Base-by-base conservation (phyloP, 177 flowering plant genomes). In the Vitis hybrid region DNA sequence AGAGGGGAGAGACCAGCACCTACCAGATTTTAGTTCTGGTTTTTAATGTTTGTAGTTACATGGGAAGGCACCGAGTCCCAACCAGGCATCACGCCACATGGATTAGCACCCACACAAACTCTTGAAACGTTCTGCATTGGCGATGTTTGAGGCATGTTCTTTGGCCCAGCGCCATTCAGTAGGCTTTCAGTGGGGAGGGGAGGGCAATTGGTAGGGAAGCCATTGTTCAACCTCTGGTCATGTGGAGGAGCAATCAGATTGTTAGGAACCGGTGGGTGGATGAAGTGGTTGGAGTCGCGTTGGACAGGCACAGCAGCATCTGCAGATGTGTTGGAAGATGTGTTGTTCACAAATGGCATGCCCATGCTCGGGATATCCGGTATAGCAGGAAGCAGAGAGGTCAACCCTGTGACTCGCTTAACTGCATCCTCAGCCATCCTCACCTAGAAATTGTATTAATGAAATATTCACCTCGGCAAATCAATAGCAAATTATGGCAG, bases 371-470 rank as follows among this genome's bases (percentile, higher is more conserved):
- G 68, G 48, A 70, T 7, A 26, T 60, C 67, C 1, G 80, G 22
- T 61, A 72, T 65, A 10, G 77, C 68, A 12, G 66, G 76, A 33
- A 77, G 62, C 19, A 76, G 64, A 0, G 76, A 76, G 63, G 74
- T 77, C 22, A 77, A 19, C 3, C 84, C 83, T 7, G 83, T 81
- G 51, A 80, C 75, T 67, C 77, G 62, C 39, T 78, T 80, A 1
- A 83, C 84, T 14, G 76, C 71, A 12, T 76, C 84, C 65, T 80
- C 86, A 15, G 82, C 84, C 86, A 83, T 81, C 72, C 79, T 81
- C 68, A 83, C 87, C 87, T 83, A 69, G 12, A 72, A 64, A 65
- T 45, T 3, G 52, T 60, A 2, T 6, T 45, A 12, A 39, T 56
- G 12, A 49, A 5, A 51, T 19, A 10, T 56, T 39, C 8, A 49